Evolutionary conservation across 139 green algal species (phyloP).

Genomic region (Chlorella ohadii): DNA sequence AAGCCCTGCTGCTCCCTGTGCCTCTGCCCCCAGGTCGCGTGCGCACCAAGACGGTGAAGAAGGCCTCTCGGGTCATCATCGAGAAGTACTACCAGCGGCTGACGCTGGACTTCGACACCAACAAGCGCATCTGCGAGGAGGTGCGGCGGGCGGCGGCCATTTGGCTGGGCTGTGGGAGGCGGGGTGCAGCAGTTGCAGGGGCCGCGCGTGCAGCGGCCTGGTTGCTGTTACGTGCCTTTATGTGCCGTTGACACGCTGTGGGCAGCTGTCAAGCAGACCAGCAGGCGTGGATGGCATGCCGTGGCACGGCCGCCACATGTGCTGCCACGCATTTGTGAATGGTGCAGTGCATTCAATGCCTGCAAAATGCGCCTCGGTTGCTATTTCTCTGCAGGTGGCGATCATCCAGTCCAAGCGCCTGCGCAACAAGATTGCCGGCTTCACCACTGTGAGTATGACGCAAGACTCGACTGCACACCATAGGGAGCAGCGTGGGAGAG

Average conservation of each 20-base stretch:
- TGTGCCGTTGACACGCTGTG: no score
- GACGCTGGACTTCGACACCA: conserved; percentile 97
- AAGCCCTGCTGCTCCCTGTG: not conserved
- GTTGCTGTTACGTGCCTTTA: no score
- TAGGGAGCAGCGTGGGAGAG: not conserved
- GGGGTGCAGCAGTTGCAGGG: no score
- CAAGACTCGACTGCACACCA: not conserved
- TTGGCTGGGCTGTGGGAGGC: no score
- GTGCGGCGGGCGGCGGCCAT: no score
- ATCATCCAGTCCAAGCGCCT: conserved; percentile 98
- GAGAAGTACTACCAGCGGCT: conserved; percentile 99
- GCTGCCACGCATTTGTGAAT: no score
- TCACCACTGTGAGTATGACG: conserved; percentile 89
- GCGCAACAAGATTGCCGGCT: conserved; percentile 99
- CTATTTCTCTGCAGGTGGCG: conserved; percentile 67
- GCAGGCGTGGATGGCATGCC: no score
- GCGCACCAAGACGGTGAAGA: conserved; percentile 99
- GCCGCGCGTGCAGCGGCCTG: no score
- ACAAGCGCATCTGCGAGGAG: conserved; percentile 97
- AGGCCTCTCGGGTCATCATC: conserved; percentile 91
- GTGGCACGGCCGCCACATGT: no score
- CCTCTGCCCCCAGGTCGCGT: conserved; percentile 86
- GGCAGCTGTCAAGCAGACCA: no score
- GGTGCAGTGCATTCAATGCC: no score
- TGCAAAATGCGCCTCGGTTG: no score